Base-by-base conservation (phyloP, 768 basidiomycete genomes). In the Xanthoconium stramineum region DNA sequence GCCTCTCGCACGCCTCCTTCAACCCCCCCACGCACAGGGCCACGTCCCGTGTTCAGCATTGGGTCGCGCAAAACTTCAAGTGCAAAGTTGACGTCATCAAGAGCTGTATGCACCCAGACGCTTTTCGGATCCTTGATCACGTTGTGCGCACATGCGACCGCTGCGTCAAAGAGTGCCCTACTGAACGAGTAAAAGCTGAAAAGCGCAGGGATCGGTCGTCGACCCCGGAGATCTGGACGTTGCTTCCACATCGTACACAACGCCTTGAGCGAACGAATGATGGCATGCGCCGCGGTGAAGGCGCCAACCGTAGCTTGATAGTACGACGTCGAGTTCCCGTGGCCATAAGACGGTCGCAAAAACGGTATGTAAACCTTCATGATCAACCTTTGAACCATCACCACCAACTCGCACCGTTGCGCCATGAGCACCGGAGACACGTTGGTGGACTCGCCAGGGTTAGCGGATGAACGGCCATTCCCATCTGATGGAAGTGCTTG, bases 311-410 rank as follows among this genome's bases (percentile, higher is more conserved):
- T 76, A 2, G 84, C 84, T 56, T 83, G 82, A 53, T 78, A 78
- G 52, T 76, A 73, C 12, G 75, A 71, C 65, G 50, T 70, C 54
- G 57, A 52, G 62, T 61, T 53, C 51, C 65, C 50, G 52, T 64
- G 49, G 37, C 58, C 36, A 56, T 64, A 63, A 45, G 72, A 68
- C 8, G 73, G 72, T 14, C 76, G 74, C 57, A 89, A 69, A 69
- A 89, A 88, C 0, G 89, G 89, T n/a, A 83, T 65, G 65, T 85
- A 90, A 7, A 82, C 73, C 69, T 82, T 83, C 59, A 89, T 71
- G 52, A 88, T 74, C 50, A 91, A 66, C 38, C 82, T 71, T 60
- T 88, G 78, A 6, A 84, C 83, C 49, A 81, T 74, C 43, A 88
- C 78, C 1, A 78, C 77, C 47, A 90, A 71, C 60, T 88, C 83